These are phyloP conservation scores for Voacanga thouarsii DNA, from an alignment of 257 asterid species.

Conservation along the genomic window DNA sequence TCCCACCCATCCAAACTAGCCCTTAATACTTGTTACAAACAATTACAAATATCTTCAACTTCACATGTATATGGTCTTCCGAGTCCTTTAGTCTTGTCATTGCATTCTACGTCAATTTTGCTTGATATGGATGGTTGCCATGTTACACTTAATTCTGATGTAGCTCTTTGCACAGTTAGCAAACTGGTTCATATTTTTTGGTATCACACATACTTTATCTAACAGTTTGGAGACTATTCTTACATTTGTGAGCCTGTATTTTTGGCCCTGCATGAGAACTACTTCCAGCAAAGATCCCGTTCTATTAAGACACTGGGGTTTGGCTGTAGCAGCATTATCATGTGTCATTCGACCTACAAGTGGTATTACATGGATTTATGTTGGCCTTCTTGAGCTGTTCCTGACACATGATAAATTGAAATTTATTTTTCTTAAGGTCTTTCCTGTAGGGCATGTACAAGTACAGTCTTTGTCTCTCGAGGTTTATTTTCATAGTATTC, in stretches of 20 bases:
- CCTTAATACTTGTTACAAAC: no score
- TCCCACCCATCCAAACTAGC: no score
- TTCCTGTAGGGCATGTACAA: slow-evolving; percentile 71
- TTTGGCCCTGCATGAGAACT: slow-evolving; percentile 88
- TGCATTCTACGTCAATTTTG: no score
- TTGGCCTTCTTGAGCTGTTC: slow-evolving; percentile 70
- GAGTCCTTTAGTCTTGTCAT: no score
- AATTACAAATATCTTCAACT: no score
- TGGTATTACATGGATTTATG: slow-evolving; percentile 83
- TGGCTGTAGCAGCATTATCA: slow-evolving; percentile 73
- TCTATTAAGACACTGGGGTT: slow-evolving; percentile 63
- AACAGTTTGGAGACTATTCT: slow-evolving; percentile 90
- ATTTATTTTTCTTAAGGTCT: slow-evolving; percentile 63
- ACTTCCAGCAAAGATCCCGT: slow-evolving; percentile 31
- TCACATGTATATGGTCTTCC: no score
- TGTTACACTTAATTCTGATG: slow-evolving; percentile 51
- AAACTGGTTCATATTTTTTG: slow-evolving; percentile 97
- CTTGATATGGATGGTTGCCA: slow-evolving; percentile 6
- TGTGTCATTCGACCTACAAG: slow-evolving; percentile 96
- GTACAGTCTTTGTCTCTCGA: background rate
- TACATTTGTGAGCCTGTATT: slow-evolving; percentile 73
- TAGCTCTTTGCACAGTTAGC: slow-evolving; percentile 80
- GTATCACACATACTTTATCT: slow-evolving; percentile 82
- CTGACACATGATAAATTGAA: slow-evolving; percentile 47
- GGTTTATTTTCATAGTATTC: background rate